These are phyloP conservation scores for Rhodomyrtus tomentosa DNA, from an alignment of 345 rosid genomes.

Conservation along the genomic window DNA sequence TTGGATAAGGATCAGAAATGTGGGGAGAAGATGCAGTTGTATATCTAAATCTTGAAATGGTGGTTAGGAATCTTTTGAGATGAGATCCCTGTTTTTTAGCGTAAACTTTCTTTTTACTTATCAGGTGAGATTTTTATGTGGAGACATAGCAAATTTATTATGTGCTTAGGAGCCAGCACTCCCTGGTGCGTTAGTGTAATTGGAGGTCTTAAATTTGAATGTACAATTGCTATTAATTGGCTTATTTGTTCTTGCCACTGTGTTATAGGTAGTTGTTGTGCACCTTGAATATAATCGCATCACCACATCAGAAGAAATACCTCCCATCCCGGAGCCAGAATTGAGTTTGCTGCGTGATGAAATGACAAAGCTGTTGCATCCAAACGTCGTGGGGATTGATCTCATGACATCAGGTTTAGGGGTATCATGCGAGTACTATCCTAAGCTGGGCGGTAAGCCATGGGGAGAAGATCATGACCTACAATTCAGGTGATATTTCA, in stretches of 20 bases:
- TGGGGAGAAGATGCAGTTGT: neutral
- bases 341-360: slow-evolving; percentile 65
- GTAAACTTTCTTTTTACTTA: neutral
- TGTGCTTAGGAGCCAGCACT: neutral
- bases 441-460: slow-evolving; percentile 56
- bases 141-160: neutral
- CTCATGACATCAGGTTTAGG: slow-evolving; percentile 48
- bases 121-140: neutral
- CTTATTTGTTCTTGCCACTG: neutral
- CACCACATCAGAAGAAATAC: slow-evolving; percentile 90
- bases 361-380: slow-evolving; percentile 66
- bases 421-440: slow-evolving; percentile 38
- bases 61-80: neutral
- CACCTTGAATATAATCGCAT: slow-evolving; percentile 85
- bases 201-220: neutral
- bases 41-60: neutral
- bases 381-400: slow-evolving; percentile 84
- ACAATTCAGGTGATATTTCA: slow-evolving; percentile 73
- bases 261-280: slow-evolving; percentile 83
- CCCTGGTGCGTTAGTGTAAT: neutral
- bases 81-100: neutral
- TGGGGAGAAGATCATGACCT: slow-evolving; percentile 96
- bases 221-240: neutral
- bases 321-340: slow-evolving; percentile 94
- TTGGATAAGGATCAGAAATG: neutral